Evolutionary conservation across 441 rosid genomes (phyloP), one percentile per base, ranked within the genome.

Genomic region (Gossypium davidsonii): DNA sequence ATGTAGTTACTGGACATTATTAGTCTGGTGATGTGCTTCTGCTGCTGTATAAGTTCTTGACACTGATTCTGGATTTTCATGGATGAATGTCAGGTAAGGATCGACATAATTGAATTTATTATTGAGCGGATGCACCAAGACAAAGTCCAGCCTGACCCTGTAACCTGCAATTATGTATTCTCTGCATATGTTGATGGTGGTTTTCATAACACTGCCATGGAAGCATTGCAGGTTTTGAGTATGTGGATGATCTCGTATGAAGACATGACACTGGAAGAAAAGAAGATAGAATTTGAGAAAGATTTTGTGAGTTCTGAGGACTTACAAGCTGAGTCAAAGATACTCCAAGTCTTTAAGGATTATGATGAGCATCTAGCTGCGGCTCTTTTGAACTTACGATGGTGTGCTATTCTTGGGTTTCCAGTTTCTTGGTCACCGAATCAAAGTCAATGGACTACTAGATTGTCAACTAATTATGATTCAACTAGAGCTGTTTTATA

Each of bases 191-290:
- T 80, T n/a, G 76, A 78, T 28, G 57, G 72, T n/a, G 85, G 85
- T 39, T 87, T 80, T 73, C 78, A 79, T 58, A 74, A 74, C 26
- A 85, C 88, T 18, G 97, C 89, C 3, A 5, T 85, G 37, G 95
- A 90, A 84, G 97, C 94, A 0, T 80, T 94, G 89, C 89, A 86
- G 73, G 88, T 91, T 79, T 74, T 94, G 67, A 85, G 92, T 56
- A 67, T 91, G 83, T 81, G 88, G 69, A 94, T 94, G 96, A 85
- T 94, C 76, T 63, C 56, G 39, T 66, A 80, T 71, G 86, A 83
- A 17, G 86, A 73, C 6, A 51, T 61, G 65, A 67, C 66, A 65
- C 75, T 85, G 23, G 71, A 79, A 77, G 89, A 85, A 69, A 83
- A 62, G 80, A 88, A 60, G 79, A 69, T 14, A 56, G 82, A 83